Evolutionary conservation across 2,329 filamentous ascomycete species (phyloP).

Genomic region (Paracamarosporium sp.): DNA sequence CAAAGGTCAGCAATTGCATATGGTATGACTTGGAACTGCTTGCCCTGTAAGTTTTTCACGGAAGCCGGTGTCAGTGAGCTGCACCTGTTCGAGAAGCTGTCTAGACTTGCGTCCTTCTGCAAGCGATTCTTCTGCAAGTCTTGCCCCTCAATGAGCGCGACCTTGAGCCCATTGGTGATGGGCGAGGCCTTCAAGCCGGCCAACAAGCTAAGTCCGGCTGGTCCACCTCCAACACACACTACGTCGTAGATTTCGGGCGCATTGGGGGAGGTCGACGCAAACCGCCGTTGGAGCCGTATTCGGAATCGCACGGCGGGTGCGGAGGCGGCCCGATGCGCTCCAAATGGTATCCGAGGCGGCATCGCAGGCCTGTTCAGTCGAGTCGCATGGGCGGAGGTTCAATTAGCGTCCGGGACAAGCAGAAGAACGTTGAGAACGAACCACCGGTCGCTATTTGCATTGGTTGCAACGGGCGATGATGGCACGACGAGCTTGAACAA

Average conservation of each 20-base stretch:
- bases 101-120: conserved; percentile 68
- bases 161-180: conserved; percentile 75
- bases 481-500: background rate
- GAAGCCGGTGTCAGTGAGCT: conserved; percentile 92
- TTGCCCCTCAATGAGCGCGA: conserved; percentile 91
- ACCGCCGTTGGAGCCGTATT: conserved; percentile 30
- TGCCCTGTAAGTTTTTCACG: conserved; percentile 75
- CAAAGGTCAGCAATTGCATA: background rate
- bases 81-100: conserved; percentile 89
- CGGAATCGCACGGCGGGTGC: conserved; percentile 18
- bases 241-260: conserved; percentile 85
- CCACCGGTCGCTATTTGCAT: background rate
- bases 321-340: conserved; percentile 23
- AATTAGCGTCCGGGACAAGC: conserved; percentile 2
- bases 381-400: conserved; percentile 25
- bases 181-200: conserved; percentile 66
- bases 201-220: conserved; percentile 77
- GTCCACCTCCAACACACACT: conserved; percentile 88
- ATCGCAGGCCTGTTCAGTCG: conserved; percentile 31
- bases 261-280: conserved; percentile 39
- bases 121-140: conserved; percentile 73
- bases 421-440: background rate
- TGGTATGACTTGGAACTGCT: background rate
- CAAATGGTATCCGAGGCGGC: conserved; percentile 37
- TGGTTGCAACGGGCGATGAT: background rate